These are phyloP conservation scores for Halenospora varia DNA, from an alignment of 495 filamentous ascomycete species.

Conservation along the genomic window DNA sequence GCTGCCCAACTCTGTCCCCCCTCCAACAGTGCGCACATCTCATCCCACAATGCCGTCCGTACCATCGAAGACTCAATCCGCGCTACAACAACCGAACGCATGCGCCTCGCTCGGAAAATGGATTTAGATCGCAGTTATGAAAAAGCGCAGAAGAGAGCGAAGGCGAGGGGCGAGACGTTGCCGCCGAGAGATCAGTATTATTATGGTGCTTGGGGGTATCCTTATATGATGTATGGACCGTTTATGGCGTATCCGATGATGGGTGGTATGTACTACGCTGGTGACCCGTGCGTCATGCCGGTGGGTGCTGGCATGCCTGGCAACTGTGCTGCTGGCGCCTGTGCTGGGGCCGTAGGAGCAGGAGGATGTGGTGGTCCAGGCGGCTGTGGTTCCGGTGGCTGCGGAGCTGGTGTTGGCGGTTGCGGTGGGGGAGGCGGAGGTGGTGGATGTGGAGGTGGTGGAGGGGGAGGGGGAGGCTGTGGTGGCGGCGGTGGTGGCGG, in stretches of 20 bases:
- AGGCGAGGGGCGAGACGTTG: conserved; percentile 50
- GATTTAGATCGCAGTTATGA: conserved; percentile 57
- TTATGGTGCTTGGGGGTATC: conserved; percentile 47
- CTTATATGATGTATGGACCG: conserved; percentile 37
- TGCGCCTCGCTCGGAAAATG: conserved; percentile 18
- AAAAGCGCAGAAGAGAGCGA: conserved; percentile 56
- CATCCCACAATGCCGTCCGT: conserved; percentile 58
- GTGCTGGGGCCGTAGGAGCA: conserved; percentile 31
- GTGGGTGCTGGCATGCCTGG: conserved; percentile 41
- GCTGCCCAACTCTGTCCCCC: conserved; percentile 49
- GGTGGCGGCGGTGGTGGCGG: conserved; percentile 7
- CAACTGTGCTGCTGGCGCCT: conserved; percentile 40
- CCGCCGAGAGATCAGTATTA: conserved; percentile 50
- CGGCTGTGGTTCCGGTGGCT: conserved; percentile 38
- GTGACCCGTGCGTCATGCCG: conserved; percentile 47
- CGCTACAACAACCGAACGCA: conserved; percentile 21
- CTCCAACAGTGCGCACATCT: conserved; percentile 65
- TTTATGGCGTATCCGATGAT: conserved; percentile 31
- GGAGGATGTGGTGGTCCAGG: conserved; percentile 44
- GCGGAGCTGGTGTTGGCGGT: conserved; percentile 30
- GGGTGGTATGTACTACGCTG: conserved; percentile 43
- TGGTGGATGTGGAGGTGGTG: conserved; percentile 32
- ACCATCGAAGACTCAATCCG: conserved; percentile 16
- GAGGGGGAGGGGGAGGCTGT: conserved; percentile 18
- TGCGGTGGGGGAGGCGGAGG: conserved; percentile 33